Conservation (phyloP, 1,284 basidiomycete genomes). For the Volvariella volvacea region DNA sequence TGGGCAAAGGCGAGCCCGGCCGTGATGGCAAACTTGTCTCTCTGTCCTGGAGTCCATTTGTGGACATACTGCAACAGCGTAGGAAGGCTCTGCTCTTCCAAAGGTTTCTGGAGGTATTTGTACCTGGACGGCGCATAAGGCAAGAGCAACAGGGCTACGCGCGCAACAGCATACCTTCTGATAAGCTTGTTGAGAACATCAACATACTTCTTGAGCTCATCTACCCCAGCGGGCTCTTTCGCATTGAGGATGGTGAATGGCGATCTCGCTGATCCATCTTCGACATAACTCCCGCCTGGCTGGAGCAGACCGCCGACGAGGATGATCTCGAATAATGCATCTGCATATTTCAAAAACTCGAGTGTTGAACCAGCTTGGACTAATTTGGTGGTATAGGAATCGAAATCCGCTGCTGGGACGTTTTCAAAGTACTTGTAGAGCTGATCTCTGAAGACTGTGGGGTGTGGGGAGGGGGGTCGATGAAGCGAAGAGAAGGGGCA, state of each 20-base stretch:
- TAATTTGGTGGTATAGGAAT: constrained; percentile 78
- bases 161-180: constrained; percentile 60
- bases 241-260: constrained; percentile 84
- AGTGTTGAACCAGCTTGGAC: constrained; percentile 87
- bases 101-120: constrained; percentile 96
- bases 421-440: constrained; percentile 92
- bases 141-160: neutral
- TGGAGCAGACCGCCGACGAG: constrained; percentile 93
- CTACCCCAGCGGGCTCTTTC: constrained; percentile 68
- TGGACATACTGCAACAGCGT: constrained; percentile 86
- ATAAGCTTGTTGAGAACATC: constrained; percentile 94
- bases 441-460: constrained; percentile 87
- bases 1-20: constrained; percentile 80
- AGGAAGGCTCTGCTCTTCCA: constrained; percentile 82
- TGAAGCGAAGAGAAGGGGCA: constrained; percentile 7
- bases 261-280: constrained; percentile 75
- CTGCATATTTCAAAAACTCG: constrained; percentile 94
- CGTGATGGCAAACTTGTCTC: constrained; percentile 79
- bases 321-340: constrained; percentile 91
- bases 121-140: constrained; percentile 49
- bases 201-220: constrained; percentile 87
- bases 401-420: constrained; percentile 77
- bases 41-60: constrained; percentile 70
- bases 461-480: constrained; percentile 10
- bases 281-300: constrained; percentile 88